Percentiles rank a stretch among this genome's conserved stretches.
Evolutionary conservation across 768 basidiomycete genomes (phyloP).

Genomic region (Tulasnella sp.): DNA sequence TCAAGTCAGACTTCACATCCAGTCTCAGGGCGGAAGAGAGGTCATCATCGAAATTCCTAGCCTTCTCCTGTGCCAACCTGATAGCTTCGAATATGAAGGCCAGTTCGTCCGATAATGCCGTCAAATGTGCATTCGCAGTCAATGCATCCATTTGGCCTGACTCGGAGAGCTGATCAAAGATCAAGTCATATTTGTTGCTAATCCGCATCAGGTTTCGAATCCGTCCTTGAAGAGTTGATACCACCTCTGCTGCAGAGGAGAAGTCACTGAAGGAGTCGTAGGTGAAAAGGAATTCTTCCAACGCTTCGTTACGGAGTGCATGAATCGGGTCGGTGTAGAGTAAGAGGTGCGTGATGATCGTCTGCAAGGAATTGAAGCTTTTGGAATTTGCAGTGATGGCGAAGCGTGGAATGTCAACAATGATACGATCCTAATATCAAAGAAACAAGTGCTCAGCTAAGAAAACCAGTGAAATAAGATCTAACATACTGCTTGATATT

Average conservation of each 20-base stretch:
- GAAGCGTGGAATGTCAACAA: conserved; percentile 71
- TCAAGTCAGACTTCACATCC: conserved; percentile 68
- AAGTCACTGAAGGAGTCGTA: conserved; percentile 84
- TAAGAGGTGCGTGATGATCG: conserved; percentile 72
- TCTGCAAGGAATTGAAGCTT: conserved; percentile 75
- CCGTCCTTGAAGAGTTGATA: conserved; percentile 57
- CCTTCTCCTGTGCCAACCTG: conserved; percentile 66
- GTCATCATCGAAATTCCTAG: conserved; percentile 40
- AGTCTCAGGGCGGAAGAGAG: conserved; percentile 63
- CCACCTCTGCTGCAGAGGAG: conserved; percentile 52
- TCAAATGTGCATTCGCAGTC: conserved; percentile 57
- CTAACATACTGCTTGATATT: conserved; percentile 45
- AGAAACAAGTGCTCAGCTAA: neutral
- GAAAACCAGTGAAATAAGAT: neutral
- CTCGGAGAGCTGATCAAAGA: conserved; percentile 25
- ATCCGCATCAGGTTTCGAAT: conserved; percentile 41
- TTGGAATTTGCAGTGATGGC: conserved; percentile 71
- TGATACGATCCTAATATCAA: conserved; percentile 54
- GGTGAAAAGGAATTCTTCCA: conserved; percentile 72
- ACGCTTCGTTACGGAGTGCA: conserved; percentile 57
- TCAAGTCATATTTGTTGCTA: conserved; percentile 26
- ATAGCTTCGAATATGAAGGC: conserved; percentile 77
- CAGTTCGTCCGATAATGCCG: conserved; percentile 63
- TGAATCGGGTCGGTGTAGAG: conserved; percentile 84
- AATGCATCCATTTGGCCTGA: conserved; percentile 44